phyloP scores from a whole-genome alignment of 2,329 filamentous ascomycete species.

The Paradendryphiella salina region DNA sequence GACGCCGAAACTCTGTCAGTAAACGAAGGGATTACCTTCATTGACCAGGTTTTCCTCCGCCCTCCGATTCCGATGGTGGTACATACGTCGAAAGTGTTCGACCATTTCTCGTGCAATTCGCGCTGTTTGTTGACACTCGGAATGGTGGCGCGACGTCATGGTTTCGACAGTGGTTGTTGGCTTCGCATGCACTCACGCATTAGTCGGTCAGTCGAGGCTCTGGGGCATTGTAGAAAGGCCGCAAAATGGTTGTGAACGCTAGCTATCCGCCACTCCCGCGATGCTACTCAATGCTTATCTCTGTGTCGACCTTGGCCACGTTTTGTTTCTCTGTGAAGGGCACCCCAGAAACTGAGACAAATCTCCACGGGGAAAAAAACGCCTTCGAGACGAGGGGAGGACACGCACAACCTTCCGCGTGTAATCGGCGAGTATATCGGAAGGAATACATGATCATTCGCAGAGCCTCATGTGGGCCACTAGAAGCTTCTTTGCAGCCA shows the following conservation, averaged over 20 bases:
- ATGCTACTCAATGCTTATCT: slow-evolving; percentile 4
- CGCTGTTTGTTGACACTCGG: slow-evolving; percentile 9
- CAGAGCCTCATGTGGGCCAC: slow-evolving; percentile 38
- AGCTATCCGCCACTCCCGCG: slow-evolving; percentile 9
- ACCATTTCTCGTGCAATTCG: slow-evolving; percentile 2
- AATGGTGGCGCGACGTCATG: slow-evolving; percentile 7
- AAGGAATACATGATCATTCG: slow-evolving; percentile 20
- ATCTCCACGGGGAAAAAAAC: background rate
- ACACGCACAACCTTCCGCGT: slow-evolving; percentile 5
- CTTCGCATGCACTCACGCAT: background rate
- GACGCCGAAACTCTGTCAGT: slow-evolving; percentile 7
- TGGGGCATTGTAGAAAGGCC: background rate
- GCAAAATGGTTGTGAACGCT: slow-evolving; percentile 1
- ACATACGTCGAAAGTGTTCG: slow-evolving; percentile 1
- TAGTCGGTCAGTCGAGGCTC: slow-evolving; percentile 2
- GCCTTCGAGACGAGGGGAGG: background rate
- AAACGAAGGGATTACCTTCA: slow-evolving; percentile 1
- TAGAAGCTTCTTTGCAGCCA: slow-evolving; percentile 40
- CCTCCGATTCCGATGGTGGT: slow-evolving; percentile 6
- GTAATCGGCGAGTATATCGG: slow-evolving; percentile 13
- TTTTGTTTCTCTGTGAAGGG: background rate
- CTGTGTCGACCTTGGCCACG: background rate
- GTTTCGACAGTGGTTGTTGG: background rate
- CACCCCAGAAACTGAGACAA: background rate
- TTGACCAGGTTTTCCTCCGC: slow-evolving; percentile 1